Base-by-base conservation (phyloP, 2,329 filamentous ascomycete genomes). In the Periconia sp. region DNA sequence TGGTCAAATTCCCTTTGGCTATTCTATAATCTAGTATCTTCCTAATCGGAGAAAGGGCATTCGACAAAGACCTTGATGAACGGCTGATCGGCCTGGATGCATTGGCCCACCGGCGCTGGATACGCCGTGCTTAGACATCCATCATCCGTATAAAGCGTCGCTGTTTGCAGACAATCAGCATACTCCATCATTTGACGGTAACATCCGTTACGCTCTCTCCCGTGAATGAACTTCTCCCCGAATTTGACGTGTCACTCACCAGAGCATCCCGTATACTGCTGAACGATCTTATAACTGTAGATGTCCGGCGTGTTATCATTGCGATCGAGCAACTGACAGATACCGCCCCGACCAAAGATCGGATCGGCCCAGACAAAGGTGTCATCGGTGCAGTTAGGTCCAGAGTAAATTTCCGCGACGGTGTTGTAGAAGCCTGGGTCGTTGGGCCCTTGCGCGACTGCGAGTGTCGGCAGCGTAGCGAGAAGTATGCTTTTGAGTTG, bases 281-380 rank as follows among this genome's bases (percentile, higher is more conserved):
- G 8, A 18, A 22, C 28, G 12, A 51, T 35, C 38, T 29, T 40
- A 26, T 51, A 51, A 32, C 48, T 51, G 7, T 42, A 21, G 12
- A 51, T 48, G 40, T 51, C 48, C 33, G 48, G 48, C 13, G 48
- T 51, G 30, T 51, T 51, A 21, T 48, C 23, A 23, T 51, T 51
- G 16, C 48, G 40, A 32, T 51, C 48, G 5, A 51, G 33, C 23
- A 40, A 22, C 41, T 51, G 48, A 19, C 48, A 51, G 10, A 15
- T 33, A n/a, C 45, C 45, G 4, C 48, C 48, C 7, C 31, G 29
- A 12, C 48, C 44, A 21, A 51, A 51, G 24, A 51, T 48, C 6
- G 48, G 48, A 22, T 51, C 44, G 5, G 26, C 21, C 44, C 48
- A 51, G 28, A 51, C 44, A 13, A 51, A 34, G 15, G 23, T 34